These are phyloP conservation scores for Boletus rex-veris DNA, from an alignment of 768 basidiomycete genomes.

Conservation along the genomic window DNA sequence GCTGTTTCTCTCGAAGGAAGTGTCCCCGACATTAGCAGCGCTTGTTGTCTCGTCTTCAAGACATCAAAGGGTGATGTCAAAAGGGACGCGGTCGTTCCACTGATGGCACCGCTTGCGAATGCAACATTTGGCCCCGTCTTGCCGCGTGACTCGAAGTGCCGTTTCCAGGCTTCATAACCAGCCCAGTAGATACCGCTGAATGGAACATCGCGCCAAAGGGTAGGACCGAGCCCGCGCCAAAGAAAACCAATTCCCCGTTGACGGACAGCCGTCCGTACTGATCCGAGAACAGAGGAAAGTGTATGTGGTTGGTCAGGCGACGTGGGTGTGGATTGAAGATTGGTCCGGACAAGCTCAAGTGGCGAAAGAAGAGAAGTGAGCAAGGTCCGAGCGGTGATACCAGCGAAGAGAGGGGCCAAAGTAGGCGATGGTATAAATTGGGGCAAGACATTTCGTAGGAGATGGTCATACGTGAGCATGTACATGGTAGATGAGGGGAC, in stretches of 20 bases:
- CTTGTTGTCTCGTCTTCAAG: conserved; percentile 90
- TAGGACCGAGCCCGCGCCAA: conserved; percentile 90
- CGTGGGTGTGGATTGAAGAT: conserved; percentile 82
- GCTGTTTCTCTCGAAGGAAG: conserved; percentile 37
- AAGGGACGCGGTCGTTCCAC: conserved; percentile 82
- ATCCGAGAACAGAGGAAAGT: conserved; percentile 65
- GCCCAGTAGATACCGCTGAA: conserved; percentile 98
- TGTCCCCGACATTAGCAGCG: conserved; percentile 64
- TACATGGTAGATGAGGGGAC: conserved; percentile 91
- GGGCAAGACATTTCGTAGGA: conserved; percentile 62
- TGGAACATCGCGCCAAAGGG: conserved; percentile 95
- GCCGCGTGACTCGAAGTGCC: conserved; percentile 49
- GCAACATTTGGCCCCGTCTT: conserved; percentile 62
- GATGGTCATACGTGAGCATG: conserved; percentile 94
- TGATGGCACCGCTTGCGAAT: conserved; percentile 86
- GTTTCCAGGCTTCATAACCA: conserved; percentile 84
- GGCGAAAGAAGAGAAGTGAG: conserved; percentile 82
- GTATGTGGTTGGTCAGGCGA: conserved; percentile 72
- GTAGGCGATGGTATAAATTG: conserved; percentile 51
- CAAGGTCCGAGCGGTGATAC: conserved; percentile 75
- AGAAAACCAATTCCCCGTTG: conserved; percentile 65
- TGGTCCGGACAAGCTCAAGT: conserved; percentile 89
- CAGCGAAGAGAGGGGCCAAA: conserved; percentile 72
- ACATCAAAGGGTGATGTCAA: conserved; percentile 96
- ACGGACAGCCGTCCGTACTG: conserved; percentile 57